A percentile compares a stretch with the other conserved stretches of the same genome.
phyloP scores from a whole-genome alignment of 2,329 filamentous ascomycete genomes.

The Aaosphaeria pasadenensis region DNA sequence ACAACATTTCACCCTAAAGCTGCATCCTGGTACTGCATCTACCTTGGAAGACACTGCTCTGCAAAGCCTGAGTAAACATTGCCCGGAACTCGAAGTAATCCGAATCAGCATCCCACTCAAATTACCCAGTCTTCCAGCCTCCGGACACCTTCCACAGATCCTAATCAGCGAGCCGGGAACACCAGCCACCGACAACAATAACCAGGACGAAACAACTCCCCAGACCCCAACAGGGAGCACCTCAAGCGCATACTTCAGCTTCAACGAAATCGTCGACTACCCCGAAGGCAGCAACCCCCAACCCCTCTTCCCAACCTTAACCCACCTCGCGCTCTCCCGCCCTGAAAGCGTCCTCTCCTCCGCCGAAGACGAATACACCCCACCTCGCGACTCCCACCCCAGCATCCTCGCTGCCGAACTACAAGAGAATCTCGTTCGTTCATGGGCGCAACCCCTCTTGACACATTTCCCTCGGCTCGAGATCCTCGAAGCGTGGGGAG shows the following conservation, averaged over 20 bases:
- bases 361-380: conserved; percentile 10
- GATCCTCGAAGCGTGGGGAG: conserved; percentile 33
- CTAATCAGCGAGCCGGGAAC: conserved; percentile 1
- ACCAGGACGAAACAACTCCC: no score
- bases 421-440: conserved; percentile 24
- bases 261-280: not conserved
- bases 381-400: conserved; percentile 10
- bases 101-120: conserved; percentile 24
- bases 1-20: conserved; percentile 19
- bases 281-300: not conserved
- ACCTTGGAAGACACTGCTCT: conserved; percentile 22
- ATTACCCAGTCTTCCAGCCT: conserved; percentile 15
- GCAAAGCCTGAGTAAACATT: conserved; percentile 23
- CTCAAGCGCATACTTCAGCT: not conserved
- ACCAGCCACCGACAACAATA: not conserved
- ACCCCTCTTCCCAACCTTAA: conserved; percentile 22
- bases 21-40: conserved; percentile 22
- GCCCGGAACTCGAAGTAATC: conserved; percentile 20
- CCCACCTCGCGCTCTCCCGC: conserved; percentile 25
- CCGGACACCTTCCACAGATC: conserved; percentile 6
- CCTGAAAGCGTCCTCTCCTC: conserved; percentile 23
- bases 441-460: conserved; percentile 24
- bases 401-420: conserved; percentile 13
- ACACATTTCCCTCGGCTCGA: conserved; percentile 27
- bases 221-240: not conserved